Base-by-base conservation (phyloP, 495 filamentous ascomycete genomes). In the Daldinia bambusicola region DNA sequence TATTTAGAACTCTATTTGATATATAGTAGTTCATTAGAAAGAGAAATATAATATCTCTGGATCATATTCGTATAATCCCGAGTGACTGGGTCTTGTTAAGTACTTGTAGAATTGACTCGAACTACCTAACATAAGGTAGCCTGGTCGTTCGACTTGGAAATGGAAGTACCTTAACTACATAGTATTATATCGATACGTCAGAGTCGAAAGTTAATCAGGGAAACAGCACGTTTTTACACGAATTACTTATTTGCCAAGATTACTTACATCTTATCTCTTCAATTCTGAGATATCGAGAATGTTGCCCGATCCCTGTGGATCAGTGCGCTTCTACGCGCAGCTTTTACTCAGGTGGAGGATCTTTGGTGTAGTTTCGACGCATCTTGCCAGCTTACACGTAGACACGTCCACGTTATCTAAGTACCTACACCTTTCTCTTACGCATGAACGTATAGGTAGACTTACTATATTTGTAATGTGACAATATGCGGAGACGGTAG, bases 401-500 rank as follows among this genome's bases (percentile, higher is more conserved):
- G 9, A 22, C 18, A 48, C 53, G 53, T 38, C 3, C 26, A 26
- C 26, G 26, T 26, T 26, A n/a, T n/a, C n/a, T n/a, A 26, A 3
- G 26, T 26, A 26, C 26, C 26, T 3, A 53, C 14, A 51, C 32
- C 7, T 32, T 32, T 56, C 30, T 13, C 7, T 8, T 40, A 48
- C 18, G 9, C 8, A 48, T 48, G 8, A 3, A 48, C 16, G 7
- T 48, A 48, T 48, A 48, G 10, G 43, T 48, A 48, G 43, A 56
- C 52, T 57, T 64, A 50, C 52, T 48, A 64, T 57, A 53, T 38
- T 26, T 26, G n/a, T 18, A 30, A 52, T 38, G 63, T 66, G 55
- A 59, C 31, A 43, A 31, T 32, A 66, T 51, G 43, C 43, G 9
- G 43, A 48, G 43, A 48, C 9, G 43, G 18, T 48, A 55, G 32